Conservation (phyloP, 2,329 filamentous ascomycete species). For the Paraphoma chrysanthemicola region DNA sequence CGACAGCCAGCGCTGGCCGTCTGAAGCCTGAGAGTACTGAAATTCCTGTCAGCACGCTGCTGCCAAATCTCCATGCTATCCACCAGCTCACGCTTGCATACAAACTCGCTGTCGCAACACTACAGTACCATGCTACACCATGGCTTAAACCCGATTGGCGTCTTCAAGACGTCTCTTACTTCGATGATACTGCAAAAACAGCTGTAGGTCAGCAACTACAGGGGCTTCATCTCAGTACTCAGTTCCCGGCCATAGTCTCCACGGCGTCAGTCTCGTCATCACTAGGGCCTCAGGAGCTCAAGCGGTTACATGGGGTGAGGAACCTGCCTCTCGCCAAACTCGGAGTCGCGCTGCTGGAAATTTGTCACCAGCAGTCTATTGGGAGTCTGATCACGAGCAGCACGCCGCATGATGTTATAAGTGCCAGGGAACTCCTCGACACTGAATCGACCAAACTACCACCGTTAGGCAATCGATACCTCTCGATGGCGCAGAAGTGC, state of each 20-base stretch:
- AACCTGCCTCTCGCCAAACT: conserved; percentile 18
- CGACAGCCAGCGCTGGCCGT: background rate
- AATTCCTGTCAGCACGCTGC: background rate
- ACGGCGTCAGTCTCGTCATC: background rate
- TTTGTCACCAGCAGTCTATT: conserved; percentile 7
- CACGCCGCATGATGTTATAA: conserved; percentile 3
- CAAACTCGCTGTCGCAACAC: conserved; percentile 12
- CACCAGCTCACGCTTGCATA: conserved; percentile 9
- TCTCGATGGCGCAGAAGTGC: conserved; percentile 9
- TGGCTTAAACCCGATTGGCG: conserved; percentile 18
- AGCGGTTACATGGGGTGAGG: conserved; percentile 10
- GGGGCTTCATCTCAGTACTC: conserved; percentile 10
- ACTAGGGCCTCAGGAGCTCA: background rate
- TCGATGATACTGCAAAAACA: conserved; percentile 2
- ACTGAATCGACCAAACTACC: background rate
- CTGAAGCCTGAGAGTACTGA: background rate
- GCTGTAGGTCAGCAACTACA: conserved; percentile 3
- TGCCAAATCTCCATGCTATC: background rate
- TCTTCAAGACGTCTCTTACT: conserved; percentile 18
- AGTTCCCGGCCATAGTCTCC: background rate
- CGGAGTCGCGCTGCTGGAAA: conserved; percentile 17
- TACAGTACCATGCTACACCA: conserved; percentile 17
- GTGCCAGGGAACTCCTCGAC: conserved; percentile 5
- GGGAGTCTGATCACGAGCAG: background rate
- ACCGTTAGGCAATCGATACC: conserved; percentile 4